Conservation (phyloP, 202 grass and related monocot genomes). For the Sporobolus alterniflorus region DNA sequence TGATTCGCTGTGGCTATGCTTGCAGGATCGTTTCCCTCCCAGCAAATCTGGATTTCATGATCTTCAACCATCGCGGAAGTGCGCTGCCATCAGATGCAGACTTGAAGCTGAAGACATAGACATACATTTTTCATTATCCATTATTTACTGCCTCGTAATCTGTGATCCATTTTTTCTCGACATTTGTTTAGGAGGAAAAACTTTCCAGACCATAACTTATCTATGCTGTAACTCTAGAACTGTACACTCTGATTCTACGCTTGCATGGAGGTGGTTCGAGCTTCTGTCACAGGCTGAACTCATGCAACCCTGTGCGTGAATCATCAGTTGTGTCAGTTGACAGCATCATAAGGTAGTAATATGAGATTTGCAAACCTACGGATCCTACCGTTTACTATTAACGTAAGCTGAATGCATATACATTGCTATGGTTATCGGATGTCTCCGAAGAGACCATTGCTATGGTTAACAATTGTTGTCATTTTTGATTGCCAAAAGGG, state of each 20-base stretch:
- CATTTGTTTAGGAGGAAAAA: not conserved
- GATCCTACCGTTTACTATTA: not conserved
- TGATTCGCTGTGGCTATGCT: conserved; percentile 7
- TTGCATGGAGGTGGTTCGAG: not conserved
- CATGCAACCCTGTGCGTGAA: not conserved
- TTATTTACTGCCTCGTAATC: conserved; percentile 22
- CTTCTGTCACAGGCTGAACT: not conserved
- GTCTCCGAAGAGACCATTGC: too few species aligned
- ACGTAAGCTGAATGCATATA: not conserved
- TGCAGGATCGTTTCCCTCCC: conserved; percentile 83
- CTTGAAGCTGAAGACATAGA: conserved; percentile 80
- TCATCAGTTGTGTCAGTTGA: too few species aligned
- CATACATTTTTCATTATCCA: not conserved
- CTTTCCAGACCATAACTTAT: conserved; percentile 5
- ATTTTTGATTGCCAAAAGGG: too few species aligned
- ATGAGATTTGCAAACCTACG: not conserved
- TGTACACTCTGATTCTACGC: conserved; percentile 5
- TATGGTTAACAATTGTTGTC: too few species aligned
- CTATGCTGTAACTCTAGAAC: conserved; percentile 24
- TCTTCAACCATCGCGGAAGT: conserved; percentile 89
- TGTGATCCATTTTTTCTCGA: conserved; percentile 30
- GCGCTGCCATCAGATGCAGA: conserved; percentile 59
- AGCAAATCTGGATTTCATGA: conserved; percentile 92
- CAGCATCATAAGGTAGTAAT: too few species aligned
- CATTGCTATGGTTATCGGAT: not conserved